These are phyloP conservation scores for Mycena rosella DNA, from an alignment of 768 basidiomycete genomes.

Conservation along the genomic window DNA sequence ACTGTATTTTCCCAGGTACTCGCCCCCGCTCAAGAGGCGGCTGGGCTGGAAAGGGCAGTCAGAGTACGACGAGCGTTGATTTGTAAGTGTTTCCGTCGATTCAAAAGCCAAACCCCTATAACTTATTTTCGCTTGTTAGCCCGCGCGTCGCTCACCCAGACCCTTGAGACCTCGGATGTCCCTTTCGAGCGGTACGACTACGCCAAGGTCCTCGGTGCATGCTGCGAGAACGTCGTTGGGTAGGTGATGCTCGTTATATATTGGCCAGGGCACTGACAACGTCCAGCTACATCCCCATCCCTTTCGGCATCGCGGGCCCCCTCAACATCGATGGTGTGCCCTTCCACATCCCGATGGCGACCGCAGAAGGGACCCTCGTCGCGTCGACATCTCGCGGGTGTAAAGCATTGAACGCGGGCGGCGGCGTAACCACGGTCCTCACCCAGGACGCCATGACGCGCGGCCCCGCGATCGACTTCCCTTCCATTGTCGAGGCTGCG, in stretches of 20 bases:
- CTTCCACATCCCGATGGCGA: conserved; percentile 98
- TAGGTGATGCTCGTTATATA: neutral
- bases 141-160: conserved; percentile 85
- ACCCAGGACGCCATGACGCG: conserved; percentile 97
- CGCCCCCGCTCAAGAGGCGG: conserved; percentile 50
- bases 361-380: conserved; percentile 97
- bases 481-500: conserved; percentile 81
- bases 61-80: conserved; percentile 88
- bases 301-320: conserved; percentile 96
- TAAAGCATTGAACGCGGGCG: conserved; percentile 96
- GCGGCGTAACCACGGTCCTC: conserved; percentile 94
- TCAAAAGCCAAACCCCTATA: neutral
- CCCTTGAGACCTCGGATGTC: conserved; percentile 85
- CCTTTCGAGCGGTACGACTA: conserved; percentile 94
- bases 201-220: conserved; percentile 92
- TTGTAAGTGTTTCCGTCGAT: conserved; percentile 67
- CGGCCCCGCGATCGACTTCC: conserved; percentile 97
- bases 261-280: neutral
- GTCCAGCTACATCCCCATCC: conserved; percentile 84
- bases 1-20: conserved; percentile 46
- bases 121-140: conserved; percentile 58
- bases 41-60: conserved; percentile 87
- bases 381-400: conserved; percentile 98
- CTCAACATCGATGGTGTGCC: conserved; percentile 88
- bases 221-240: conserved; percentile 99